Evolutionary conservation across 495 filamentous ascomycete genomes (phyloP), one percentile per base, ranked within the genome.

Genomic region (Letharia lupina): DNA sequence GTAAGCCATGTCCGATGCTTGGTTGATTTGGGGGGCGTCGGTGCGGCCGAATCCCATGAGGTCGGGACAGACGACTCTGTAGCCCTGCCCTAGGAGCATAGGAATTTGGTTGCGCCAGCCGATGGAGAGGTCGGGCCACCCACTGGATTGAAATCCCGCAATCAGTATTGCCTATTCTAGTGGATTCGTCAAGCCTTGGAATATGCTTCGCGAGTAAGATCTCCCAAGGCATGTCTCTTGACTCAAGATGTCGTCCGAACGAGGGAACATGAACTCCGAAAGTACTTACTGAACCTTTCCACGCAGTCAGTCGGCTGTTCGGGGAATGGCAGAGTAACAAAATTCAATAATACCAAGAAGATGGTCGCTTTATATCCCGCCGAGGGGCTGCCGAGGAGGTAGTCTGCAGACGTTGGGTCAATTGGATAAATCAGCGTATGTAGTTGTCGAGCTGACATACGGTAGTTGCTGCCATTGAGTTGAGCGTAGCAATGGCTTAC

Each of bases 41-140:
- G 89, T 92, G 63, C 82, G 77, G n/a, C 89, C 89, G 70, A 89
- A 96, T 64, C 91, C 91, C 58, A 95, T 83, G 76, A 90, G 83
- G 73, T 95, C 90, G 5, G 91, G 89, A 18, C 83, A 88, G 50
- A 95, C 82, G 47, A 94, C 87, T 48, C 86, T 81, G 58, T 91
- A 79, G 12, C 86, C 86, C 72, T 85, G 77, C 18, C 85, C 78
- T 6, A 89, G 68, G n/a, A 95, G 78, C 74, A 84, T 77, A 11
- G 91, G 91, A 71, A 97, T 91, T 74, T 95, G 89, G 75, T 87
- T 85, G 62, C 91, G 85, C 91, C 91, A 93, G 75, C 82, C 86
- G 70, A 87, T 81, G 28, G 83, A 83, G 37, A 89, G 69, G 74
- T 93, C 89, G 3, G 89, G 85, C 73, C 80, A 90, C 64, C 86